These are phyloP conservation scores for Fragaria iinumae DNA, from an alignment of 306 rosid genomes.

Conservation along the genomic window DNA sequence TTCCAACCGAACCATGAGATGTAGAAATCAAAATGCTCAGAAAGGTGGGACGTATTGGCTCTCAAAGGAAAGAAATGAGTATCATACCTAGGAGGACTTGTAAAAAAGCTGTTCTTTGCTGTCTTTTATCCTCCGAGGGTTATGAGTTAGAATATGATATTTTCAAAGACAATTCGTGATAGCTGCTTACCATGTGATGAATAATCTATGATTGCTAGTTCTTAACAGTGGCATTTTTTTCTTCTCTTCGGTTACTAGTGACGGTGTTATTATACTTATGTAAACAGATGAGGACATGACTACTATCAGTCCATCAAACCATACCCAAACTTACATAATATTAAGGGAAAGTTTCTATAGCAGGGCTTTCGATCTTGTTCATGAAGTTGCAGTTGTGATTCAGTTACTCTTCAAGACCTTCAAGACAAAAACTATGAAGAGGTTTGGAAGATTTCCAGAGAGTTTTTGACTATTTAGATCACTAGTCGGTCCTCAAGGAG, in stretches of 20 bases:
- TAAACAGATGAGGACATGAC: background rate
- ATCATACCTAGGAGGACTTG: background rate
- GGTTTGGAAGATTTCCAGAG: background rate
- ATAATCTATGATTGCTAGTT: background rate
- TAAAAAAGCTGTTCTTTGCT: background rate
- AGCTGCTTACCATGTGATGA: background rate
- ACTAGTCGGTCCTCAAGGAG: background rate
- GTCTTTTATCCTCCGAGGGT: background rate
- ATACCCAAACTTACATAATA: background rate
- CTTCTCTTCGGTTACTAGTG: background rate
- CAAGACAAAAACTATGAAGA: background rate
- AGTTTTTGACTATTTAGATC: background rate
- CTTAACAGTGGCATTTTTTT: background rate
- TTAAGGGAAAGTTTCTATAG: background rate
- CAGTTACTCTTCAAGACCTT: background rate
- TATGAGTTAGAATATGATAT: background rate
- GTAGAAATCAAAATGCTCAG: background rate
- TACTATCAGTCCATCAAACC: background rate
- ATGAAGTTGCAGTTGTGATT: background rate
- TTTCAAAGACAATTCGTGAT: background rate
- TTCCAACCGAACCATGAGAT: background rate
- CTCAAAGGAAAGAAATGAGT: background rate
- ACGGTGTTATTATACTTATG: background rate
- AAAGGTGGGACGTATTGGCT: background rate
- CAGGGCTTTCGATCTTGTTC: background rate